phyloP scores from a whole-genome alignment of 306 rosid species.

The Casuarina equisetifolia region DNA sequence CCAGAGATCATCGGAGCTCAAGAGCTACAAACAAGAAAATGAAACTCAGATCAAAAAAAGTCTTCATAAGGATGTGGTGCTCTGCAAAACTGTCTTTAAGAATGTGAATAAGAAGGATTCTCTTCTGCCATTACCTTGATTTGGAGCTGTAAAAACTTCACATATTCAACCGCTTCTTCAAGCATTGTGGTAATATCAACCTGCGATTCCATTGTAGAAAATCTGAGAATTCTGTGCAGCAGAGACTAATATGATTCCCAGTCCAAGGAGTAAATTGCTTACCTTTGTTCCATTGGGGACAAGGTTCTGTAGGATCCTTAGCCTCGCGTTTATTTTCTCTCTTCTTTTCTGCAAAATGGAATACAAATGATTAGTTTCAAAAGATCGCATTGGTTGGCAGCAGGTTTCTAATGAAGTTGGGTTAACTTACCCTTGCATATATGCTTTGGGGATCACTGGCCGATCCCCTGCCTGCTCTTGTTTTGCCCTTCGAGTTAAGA shows the following conservation, averaged over 20 bases:
- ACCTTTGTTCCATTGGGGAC: constrained; percentile 97
- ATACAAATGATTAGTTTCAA: constrained; percentile 12
- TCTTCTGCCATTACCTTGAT: constrained; percentile 59
- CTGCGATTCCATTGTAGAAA: constrained; percentile 39
- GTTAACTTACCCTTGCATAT: constrained; percentile 72
- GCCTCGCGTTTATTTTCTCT: constrained; percentile 86
- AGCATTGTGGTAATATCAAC: constrained; percentile 99
- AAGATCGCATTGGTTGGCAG: constrained; percentile 7
- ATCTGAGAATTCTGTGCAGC: constrained; percentile 15
- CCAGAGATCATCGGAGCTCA: constrained; percentile 90
- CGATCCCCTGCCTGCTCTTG: constrained; percentile 55
- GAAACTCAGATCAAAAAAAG: background rate
- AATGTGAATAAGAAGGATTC: constrained; percentile 11
- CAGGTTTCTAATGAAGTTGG: background rate
- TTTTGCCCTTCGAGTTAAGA: constrained; percentile 48
- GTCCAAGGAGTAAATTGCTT: constrained; percentile 12
- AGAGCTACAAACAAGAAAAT: constrained; percentile 51
- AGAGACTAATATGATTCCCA: background rate
- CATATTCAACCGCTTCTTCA: constrained; percentile 93
- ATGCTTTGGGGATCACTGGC: constrained; percentile 80
- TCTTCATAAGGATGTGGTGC: background rate
- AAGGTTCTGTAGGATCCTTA: constrained; percentile 68
- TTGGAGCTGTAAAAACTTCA: constrained; percentile 85
- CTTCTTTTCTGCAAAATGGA: constrained; percentile 77
- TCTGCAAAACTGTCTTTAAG: background rate